Base-by-base conservation (phyloP, 192 early-diverging fungal genomes). In the Coemansia sp. region DNA sequence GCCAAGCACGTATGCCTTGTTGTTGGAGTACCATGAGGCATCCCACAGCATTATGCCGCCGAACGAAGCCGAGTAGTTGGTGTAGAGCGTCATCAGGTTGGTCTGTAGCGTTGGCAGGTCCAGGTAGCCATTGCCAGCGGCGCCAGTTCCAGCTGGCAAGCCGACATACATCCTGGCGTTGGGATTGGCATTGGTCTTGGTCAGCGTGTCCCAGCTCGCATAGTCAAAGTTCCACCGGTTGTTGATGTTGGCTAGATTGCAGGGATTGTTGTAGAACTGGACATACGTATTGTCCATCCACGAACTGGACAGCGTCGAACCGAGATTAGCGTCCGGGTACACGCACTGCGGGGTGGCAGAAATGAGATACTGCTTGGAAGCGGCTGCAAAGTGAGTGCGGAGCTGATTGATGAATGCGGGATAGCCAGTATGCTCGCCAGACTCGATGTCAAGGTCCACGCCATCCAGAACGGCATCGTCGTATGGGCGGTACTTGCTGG, bases 201-300 rank as follows among this genome's bases (percentile, higher is more conserved):
- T 84, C 84, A 90, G 89, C 10, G 71, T 82, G 54, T 90, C 85
- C 92, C 92, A 93, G 64, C 79, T 80, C 1, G 68, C 38, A n/a
- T 82, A 82, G 47, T 88, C 87, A 77, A 89, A 93, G 76, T 93
- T 93, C 84, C 90, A 93, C 70, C 81, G 76, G 71, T 77, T 78
- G 60, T 73, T 59, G 63, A 78, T 88, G 67, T 76, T 81, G 24
- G 75, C 79, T 13, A 87, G 68, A 24, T 84, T 85, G 67, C 92
- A 93, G 49, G 88, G 91, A 70, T 93, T 93, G 86, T 93, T 93
- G 84, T 93, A 93, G 67, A 91, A 93, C 76, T 93, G 92, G 1
- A 93, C 87, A 74, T 87, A 91, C 27, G 90, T 68, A 85, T 90
- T 85, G 63, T 91, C 89, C 10, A 89, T 79, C 79, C 88, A 89